A percentile compares a stretch with the other conserved stretches of the same genome.
Evolutionary conservation across 164 flowering plant species (phyloP).

Genomic region (Stephania yunnanensis): DNA sequence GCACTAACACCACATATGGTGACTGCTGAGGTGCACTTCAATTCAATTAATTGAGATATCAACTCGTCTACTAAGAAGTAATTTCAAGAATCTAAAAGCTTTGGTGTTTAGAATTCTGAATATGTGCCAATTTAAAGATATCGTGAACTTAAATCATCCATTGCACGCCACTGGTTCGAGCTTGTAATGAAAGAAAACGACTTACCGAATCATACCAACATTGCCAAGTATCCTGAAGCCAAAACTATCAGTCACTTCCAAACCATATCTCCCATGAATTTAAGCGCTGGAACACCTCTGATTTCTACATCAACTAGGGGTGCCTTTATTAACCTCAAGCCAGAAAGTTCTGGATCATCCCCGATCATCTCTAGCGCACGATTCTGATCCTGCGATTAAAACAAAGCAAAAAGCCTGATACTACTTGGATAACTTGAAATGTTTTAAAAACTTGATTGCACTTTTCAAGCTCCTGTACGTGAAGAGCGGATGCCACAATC

Average conservation of each 20-base stretch:
- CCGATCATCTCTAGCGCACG: slow-evolving; percentile 80
- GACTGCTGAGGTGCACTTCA: neutral
- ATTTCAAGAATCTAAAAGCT: neutral
- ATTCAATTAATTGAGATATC: neutral
- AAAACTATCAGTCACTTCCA: slow-evolving; percentile 57
- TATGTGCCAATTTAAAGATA: neutral
- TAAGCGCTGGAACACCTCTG: slow-evolving; percentile 96
- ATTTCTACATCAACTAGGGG: slow-evolving; percentile 97
- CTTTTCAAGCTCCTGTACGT: too few species aligned
- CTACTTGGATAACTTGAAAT: too few species aligned
- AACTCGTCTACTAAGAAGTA: neutral
- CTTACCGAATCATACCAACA: slow-evolving; percentile 3
- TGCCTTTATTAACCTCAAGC: slow-evolving; percentile 66
- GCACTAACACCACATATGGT: neutral
- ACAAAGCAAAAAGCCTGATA: neutral
- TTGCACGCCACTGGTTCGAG: too few species aligned
- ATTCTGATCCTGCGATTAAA: slow-evolving; percentile 46
- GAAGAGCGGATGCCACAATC: too few species aligned
- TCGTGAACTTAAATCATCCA: neutral
- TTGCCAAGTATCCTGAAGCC: neutral
- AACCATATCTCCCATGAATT: slow-evolving; percentile 78
- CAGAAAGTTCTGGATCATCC: slow-evolving; percentile 64
- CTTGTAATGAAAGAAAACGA: neutral
- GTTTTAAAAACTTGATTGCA: too few species aligned
- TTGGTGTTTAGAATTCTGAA: neutral